These are phyloP conservation scores for Solidago caesia DNA, from an alignment of 129 eudicot species.

Conservation along the genomic window DNA sequence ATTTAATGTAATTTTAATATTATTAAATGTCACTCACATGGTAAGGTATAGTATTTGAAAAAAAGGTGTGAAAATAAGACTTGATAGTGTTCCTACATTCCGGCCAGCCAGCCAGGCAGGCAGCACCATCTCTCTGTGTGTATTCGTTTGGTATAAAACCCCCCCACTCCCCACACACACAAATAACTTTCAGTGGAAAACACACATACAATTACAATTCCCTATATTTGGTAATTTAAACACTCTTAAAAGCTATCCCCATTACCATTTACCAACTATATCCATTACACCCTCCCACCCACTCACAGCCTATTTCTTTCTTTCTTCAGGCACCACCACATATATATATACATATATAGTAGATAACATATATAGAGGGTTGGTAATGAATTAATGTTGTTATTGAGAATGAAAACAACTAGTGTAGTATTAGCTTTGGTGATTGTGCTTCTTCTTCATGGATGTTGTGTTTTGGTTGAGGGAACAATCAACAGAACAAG, in stretches of 20 bases:
- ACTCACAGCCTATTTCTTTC: too few species aligned
- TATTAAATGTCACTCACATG: too few species aligned
- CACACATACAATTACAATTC: conserved; percentile 3
- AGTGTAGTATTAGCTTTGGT: conserved; percentile 15
- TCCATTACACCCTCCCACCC: background rate
- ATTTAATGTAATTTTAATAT: too few species aligned
- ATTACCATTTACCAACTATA: background rate
- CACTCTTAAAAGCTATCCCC: background rate
- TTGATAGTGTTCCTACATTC: conserved; percentile 16
- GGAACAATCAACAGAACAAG: conserved; percentile 49
- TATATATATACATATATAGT: too few species aligned
- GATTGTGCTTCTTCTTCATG: conserved; percentile 22
- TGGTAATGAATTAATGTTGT: background rate
- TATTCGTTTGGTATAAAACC: background rate
- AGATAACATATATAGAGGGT: too few species aligned
- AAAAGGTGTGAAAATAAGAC: conserved; percentile 30
- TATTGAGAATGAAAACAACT: conserved; percentile 16
- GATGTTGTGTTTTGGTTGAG: conserved; percentile 23
- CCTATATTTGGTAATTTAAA: background rate
- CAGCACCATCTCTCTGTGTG: background rate
- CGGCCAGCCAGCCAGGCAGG: background rate
- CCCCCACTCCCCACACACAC: background rate
- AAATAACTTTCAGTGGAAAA: background rate
- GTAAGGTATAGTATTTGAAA: background rate
- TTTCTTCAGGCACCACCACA: too few species aligned